Evolutionary conservation across 169 alveolate genomes (phyloP), one percentile per base, ranked within the genome.

Genomic region (Babesia divergens): DNA sequence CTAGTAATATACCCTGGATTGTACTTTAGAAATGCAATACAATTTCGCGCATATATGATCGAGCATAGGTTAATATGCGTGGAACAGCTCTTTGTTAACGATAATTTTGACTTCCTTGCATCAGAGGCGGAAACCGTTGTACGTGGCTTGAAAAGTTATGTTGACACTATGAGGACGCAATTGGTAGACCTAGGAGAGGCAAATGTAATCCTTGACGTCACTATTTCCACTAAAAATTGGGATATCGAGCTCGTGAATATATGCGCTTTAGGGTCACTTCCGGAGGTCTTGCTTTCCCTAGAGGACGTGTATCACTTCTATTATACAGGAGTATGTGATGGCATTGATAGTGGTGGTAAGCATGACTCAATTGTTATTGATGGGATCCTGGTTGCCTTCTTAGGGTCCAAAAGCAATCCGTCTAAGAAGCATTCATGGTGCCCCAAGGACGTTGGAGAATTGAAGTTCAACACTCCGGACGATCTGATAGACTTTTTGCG

Each of bases 51-150:
- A 2, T 74, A 54, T 49, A n/a, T 64, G 37, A 20, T 60, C n/a
- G 64, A 74, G 29, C 5, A 32, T 22, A 52, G 42, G 58, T 29
- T 74, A 0, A 51, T 74, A 3, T 37, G 60, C 14, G 35, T 74
- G 28, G 70, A 68, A 29, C 84, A 74, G 54, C 70, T 74, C 6
- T 65, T 74, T n/a, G 58, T 74, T 11, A 52, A 74, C 52, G 65
- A 74, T 9, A 69, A 60, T 44, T 64, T 60, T 47, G 84, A 46
- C 37, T 74, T 51, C 50, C 32, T 65, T 52, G 68, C 64, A 6
- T 38, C 62, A 20, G 74, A 62, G 8, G 59, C 60, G 9, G 43
- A 31, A 28, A 8, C 64, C 11, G 55, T 65, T 14, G 59, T 62
- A 18, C 50, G 14, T 7, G 34, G 35, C 4, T 31, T 62, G 72